A percentile compares a stretch with the other conserved stretches of the same genome.
Evolutionary conservation across 495 filamentous ascomycete species (phyloP).

Genomic region (Daldinia concentrica): DNA sequence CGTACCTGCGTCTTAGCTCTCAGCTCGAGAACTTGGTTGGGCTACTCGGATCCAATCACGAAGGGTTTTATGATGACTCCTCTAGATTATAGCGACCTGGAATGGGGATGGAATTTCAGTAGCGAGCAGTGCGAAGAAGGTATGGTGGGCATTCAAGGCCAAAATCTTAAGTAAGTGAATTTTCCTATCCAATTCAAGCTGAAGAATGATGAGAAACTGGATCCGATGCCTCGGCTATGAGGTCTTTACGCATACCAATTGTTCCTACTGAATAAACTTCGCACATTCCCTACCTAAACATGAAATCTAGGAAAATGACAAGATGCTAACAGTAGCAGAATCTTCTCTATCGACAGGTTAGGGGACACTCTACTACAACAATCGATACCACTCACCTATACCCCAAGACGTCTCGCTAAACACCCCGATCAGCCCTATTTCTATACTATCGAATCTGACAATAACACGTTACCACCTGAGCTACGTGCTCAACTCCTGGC

Average conservation of each 20-base stretch:
- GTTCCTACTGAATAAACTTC: slow-evolving; percentile 64
- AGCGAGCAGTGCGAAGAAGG: slow-evolving; percentile 92
- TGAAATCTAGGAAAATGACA: slow-evolving; percentile 34
- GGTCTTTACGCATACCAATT: slow-evolving; percentile 62
- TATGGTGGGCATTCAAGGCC: slow-evolving; percentile 93
- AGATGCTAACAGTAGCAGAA: slow-evolving; percentile 83
- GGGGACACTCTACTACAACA: slow-evolving; percentile 88
- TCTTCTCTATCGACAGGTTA: slow-evolving; percentile 89
- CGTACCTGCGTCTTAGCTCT: slow-evolving; percentile 89
- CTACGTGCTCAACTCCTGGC: slow-evolving; percentile 74
- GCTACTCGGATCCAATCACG: slow-evolving; percentile 84
- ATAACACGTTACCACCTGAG: slow-evolving; percentile 81
- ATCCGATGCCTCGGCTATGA: slow-evolving; percentile 59
- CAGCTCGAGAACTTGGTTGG: slow-evolving; percentile 90
- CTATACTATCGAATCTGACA: slow-evolving; percentile 93
- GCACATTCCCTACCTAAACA: not conserved
- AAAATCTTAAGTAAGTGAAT: slow-evolving; percentile 81
- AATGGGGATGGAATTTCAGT: slow-evolving; percentile 95
- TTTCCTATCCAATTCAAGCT: slow-evolving; percentile 28
- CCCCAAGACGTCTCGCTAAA: slow-evolving; percentile 84
- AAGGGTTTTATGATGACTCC: slow-evolving; percentile 92
- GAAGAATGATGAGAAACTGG: slow-evolving; percentile 74
- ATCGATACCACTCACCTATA: slow-evolving; percentile 87
- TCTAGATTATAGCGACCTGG: slow-evolving; percentile 83
- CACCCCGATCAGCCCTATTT: slow-evolving; percentile 89